These are phyloP conservation scores for Malus hybrid DNA, from an alignment of 331 rosid species.

Conservation along the genomic window DNA sequence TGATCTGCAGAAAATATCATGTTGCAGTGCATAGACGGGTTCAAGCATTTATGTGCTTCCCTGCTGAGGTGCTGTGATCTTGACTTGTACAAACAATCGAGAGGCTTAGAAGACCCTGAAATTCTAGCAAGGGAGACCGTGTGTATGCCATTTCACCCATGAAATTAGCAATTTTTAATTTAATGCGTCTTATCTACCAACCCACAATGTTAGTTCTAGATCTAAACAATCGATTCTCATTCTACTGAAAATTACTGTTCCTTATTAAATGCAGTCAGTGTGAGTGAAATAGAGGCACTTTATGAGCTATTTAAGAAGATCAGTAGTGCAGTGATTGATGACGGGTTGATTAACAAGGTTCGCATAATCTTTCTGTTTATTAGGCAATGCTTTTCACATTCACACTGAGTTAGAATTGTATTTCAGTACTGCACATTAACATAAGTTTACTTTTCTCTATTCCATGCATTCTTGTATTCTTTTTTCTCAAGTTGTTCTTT, in stretches of 20 bases:
- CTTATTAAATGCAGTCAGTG: constrained; percentile 66
- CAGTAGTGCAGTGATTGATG: constrained; percentile 95
- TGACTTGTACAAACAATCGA: constrained; percentile 63
- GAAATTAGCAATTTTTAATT: not conserved
- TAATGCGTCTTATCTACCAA: not conserved
- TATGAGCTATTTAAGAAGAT: constrained; percentile 96
- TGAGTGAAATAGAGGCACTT: constrained; percentile 95
- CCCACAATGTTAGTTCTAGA: not conserved
- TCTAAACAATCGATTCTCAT: constrained; percentile 1
- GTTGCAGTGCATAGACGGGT: constrained; percentile 87
- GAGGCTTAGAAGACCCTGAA: constrained; percentile 93
- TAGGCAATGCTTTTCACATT: constrained; percentile 5
- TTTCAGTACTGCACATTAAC: no score
- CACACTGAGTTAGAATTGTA: not conserved
- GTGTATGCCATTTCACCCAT: constrained; percentile 40
- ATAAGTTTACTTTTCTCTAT: not conserved
- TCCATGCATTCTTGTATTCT: not conserved
- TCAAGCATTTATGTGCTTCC: constrained; percentile 60
- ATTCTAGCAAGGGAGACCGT: constrained; percentile 92
- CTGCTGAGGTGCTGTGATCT: constrained; percentile 72
- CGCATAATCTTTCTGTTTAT: not conserved
- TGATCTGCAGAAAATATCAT: constrained; percentile 76
- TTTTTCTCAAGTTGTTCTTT: not conserved
- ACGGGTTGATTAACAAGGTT: constrained; percentile 97
- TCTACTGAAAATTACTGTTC: constrained; percentile 7